Conservation (phyloP, 768 basidiomycete species). For the Termitomyces sp. region DNA sequence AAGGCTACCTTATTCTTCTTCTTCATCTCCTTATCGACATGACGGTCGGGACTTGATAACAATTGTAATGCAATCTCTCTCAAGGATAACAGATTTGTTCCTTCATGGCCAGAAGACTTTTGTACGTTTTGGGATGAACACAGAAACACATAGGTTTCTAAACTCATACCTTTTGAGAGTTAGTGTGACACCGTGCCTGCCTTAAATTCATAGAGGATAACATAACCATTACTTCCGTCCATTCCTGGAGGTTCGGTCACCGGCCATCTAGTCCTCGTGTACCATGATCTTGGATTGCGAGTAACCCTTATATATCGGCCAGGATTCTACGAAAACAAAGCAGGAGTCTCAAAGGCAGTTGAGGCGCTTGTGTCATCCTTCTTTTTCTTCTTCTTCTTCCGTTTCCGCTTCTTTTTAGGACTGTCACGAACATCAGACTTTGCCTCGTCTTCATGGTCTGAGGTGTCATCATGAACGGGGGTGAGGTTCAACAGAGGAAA, state of each 20-base stretch:
- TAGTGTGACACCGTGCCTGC: not conserved
- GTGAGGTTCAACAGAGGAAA: conserved; percentile 53
- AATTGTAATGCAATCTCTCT: not conserved
- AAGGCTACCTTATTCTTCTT: not conserved
- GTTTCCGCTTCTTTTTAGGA: conserved; percentile 51
- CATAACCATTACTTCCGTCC: not conserved
- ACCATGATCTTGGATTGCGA: not conserved
- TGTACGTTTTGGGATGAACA: not conserved
- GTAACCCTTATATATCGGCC: not conserved
- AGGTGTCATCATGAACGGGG: conserved; percentile 27
- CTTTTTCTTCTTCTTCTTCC: conserved; percentile 40
- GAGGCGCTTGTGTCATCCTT: conserved; percentile 11
- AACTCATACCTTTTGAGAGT: not conserved
- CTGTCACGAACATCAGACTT: conserved; percentile 10
- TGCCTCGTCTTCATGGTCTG: conserved; percentile 20
- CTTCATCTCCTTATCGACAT: not conserved
- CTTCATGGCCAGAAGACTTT: not conserved
- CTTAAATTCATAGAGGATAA: not conserved
- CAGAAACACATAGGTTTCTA: too few species aligned
- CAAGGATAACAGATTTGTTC: not conserved
- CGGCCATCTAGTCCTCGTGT: not conserved
- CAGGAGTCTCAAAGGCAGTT: not conserved
- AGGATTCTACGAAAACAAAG: not conserved
- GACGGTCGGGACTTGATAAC: not conserved
- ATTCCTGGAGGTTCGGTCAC: not conserved